A percentile compares a stretch with the other conserved stretches of the same genome.
Evolutionary conservation across 2,329 filamentous ascomycete genomes (phyloP).

Genomic region (Graphiopsis chlorocephala): DNA sequence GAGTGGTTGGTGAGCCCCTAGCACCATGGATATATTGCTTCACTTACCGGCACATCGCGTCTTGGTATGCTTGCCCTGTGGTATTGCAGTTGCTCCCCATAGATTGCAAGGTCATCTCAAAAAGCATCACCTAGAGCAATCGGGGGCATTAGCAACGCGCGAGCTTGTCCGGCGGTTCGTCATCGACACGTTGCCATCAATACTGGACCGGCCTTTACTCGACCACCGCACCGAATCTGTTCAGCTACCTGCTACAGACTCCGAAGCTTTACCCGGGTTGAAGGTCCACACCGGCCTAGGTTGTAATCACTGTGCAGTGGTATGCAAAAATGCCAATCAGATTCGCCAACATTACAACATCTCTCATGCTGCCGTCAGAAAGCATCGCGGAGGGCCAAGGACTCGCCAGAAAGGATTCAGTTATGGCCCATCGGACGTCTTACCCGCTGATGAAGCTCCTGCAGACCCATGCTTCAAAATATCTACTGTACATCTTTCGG

Average conservation of each 20-base stretch:
- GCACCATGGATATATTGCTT: not conserved
- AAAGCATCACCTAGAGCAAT: not conserved
- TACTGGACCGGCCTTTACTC: not conserved
- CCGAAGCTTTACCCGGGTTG: not conserved
- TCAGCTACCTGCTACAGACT: not conserved
- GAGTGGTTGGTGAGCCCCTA: too few relatives aligned
- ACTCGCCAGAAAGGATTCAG: not conserved
- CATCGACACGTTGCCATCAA: not conserved
- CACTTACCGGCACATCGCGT: not conserved
- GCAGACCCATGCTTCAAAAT: too few relatives aligned
- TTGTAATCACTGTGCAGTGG: not conserved
- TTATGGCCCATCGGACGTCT: too few relatives aligned
- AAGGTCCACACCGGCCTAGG: not conserved
- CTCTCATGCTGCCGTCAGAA: not conserved
- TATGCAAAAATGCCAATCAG: not conserved
- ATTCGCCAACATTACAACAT: not conserved
- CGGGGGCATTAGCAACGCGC: not conserved
- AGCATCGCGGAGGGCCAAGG: not conserved
- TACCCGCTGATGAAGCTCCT: not conserved
- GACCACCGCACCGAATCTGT: not conserved
- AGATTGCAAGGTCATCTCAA: not conserved
- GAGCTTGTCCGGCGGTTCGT: not conserved
- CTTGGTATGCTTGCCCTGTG: not conserved
- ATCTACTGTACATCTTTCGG: too few relatives aligned
- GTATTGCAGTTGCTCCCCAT: not conserved